phyloP scores from a whole-genome alignment of 371 early-diverging fungal genomes.

The Mortierella sp. region DNA sequence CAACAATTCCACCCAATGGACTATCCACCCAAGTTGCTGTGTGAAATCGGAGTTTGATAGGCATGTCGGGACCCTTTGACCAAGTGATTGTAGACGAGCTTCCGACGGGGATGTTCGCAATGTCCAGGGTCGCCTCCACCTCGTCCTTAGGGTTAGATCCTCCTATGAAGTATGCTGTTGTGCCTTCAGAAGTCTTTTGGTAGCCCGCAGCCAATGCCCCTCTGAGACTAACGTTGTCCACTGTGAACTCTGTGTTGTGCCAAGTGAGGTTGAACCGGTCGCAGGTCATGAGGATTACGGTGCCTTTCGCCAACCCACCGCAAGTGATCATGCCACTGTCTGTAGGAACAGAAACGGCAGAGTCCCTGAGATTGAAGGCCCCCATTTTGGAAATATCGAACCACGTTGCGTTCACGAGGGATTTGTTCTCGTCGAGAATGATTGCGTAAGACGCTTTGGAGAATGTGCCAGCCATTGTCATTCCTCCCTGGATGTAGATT shows the following conservation, averaged over 20 bases:
- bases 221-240: conserved; percentile 7
- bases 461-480: neutral
- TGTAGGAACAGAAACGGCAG: too few species aligned
- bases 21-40: conserved; percentile 24
- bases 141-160: conserved; percentile 5
- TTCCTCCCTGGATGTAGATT: conserved; percentile 48
- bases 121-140: neutral
- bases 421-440: conserved; percentile 8
- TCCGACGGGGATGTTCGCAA: neutral
- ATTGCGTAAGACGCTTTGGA: conserved; percentile 27
- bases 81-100: neutral
- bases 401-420: conserved; percentile 2
- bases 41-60: neutral
- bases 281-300: conserved; percentile 9
- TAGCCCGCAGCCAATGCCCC: conserved; percentile 34
- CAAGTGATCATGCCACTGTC: too few species aligned
- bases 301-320: too few species aligned
- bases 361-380: too few species aligned
- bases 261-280: conserved; percentile 17
- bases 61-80: conserved; percentile 1
- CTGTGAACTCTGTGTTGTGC: conserved; percentile 3
- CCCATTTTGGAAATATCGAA: conserved; percentile 17
- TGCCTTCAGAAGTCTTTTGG: neutral
- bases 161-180: conserved; percentile 18
- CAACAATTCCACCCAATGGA: conserved; percentile 12